Conservation (phyloP, 2,329 filamentous ascomycete species). For the Hypoxylon sp. region DNA sequence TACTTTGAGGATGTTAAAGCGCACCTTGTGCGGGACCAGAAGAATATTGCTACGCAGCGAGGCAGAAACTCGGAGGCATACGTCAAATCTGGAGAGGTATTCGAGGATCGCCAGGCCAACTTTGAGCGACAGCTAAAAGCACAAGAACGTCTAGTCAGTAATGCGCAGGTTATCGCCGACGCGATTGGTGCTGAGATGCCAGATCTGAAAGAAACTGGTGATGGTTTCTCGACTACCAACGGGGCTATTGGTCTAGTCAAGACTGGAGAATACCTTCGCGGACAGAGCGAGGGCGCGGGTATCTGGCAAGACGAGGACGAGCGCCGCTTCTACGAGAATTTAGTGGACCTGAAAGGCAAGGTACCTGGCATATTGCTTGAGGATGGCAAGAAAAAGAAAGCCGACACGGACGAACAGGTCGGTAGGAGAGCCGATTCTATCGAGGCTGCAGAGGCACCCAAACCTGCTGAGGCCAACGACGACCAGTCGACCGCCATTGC, state of each 20-base stretch:
- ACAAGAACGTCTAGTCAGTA: slow-evolving; percentile 90
- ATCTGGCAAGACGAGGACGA: slow-evolving; percentile 99
- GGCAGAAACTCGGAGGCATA: slow-evolving; percentile 98
- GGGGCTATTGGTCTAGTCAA: slow-evolving; percentile 94
- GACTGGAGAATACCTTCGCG: slow-evolving; percentile 91
- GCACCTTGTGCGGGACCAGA: slow-evolving; percentile 92
- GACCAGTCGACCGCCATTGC: slow-evolving; percentile 94
- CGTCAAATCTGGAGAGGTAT: slow-evolving; percentile 97
- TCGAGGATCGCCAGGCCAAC: slow-evolving; percentile 95
- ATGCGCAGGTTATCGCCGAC: slow-evolving; percentile 92
- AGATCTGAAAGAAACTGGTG: slow-evolving; percentile 86
- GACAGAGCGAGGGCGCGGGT: slow-evolving; percentile 89
- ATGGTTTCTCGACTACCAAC: slow-evolving; percentile 74
- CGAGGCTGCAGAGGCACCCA: slow-evolving; percentile 66
- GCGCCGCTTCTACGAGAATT: slow-evolving; percentile 96
- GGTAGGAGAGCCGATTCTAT: slow-evolving; percentile 78
- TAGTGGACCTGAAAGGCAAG: slow-evolving; percentile 95
- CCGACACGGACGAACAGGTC: slow-evolving; percentile 83
- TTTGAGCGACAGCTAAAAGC: slow-evolving; percentile 95
- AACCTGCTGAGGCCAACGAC: slow-evolving; percentile 70
- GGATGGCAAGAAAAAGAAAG: slow-evolving; percentile 94
- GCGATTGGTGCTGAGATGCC: slow-evolving; percentile 93
- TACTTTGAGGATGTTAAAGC: slow-evolving; percentile 95
- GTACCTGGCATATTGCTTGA: slow-evolving; percentile 95
- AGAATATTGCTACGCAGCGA: slow-evolving; percentile 86